These are phyloP conservation scores for Exobasidium rhododendri DNA, from an alignment of 1,284 basidiomycete species.

Conservation along the genomic window DNA sequence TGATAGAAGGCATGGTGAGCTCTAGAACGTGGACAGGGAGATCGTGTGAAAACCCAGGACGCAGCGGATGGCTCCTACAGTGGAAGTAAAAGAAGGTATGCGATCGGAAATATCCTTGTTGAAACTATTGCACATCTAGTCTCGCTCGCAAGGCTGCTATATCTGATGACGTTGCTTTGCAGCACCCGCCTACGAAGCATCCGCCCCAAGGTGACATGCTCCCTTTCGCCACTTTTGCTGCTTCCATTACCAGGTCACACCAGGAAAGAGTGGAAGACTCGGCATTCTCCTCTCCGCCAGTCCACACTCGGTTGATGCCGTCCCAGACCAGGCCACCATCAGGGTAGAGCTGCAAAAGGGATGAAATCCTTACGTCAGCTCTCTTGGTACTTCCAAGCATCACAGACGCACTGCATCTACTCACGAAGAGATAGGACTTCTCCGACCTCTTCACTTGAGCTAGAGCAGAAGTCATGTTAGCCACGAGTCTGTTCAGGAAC, in stretches of 20 bases:
- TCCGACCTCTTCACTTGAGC: constrained; percentile 15
- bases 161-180: constrained; percentile 38
- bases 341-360: constrained; percentile 30
- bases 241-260: not conserved
- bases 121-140: no score
- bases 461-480: constrained; percentile 25
- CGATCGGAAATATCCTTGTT: no score
- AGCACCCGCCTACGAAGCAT: constrained; percentile 41
- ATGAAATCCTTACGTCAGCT: not conserved
- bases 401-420: no score
- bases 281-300: constrained; percentile 18
- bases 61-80: no score
- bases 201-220: constrained; percentile 24
- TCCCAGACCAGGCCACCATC: constrained; percentile 48
- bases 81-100: no score
- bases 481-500: constrained; percentile 25
- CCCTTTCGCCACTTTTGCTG: constrained; percentile 4
- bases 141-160: constrained; percentile 12
- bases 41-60: no score
- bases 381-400: no score
- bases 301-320: constrained; percentile 32
- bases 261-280: not conserved
- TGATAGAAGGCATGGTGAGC: no score
- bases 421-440: constrained; percentile 37
- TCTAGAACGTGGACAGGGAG: no score